Percentiles rank a stretch among this genome's conserved stretches.
These are phyloP conservation scores for Pleurotus ostreatus DNA, from an alignment of 768 basidiomycete species.

Conservation along the genomic window DNA sequence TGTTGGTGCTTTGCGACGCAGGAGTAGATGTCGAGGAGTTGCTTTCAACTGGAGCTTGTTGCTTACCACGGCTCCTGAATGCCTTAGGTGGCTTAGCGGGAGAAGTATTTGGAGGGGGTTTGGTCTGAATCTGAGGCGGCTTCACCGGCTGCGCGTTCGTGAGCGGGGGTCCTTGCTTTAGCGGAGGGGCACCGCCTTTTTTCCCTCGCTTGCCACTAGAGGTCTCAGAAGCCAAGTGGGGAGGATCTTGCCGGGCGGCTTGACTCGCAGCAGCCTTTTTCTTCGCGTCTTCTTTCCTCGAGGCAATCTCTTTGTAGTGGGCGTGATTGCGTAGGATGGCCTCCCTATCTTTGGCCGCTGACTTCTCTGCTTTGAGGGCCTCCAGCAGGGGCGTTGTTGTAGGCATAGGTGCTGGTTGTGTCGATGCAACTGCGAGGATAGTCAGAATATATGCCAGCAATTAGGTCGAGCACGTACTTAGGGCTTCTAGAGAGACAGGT, in stretches of 20 bases:
- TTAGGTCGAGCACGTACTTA: slow-evolving; percentile 39
- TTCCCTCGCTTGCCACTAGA: slow-evolving; percentile 9
- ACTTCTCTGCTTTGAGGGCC: slow-evolving; percentile 84
- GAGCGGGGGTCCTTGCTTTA: slow-evolving; percentile 15
- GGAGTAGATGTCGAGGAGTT: background rate
- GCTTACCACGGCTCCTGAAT: slow-evolving; percentile 15
- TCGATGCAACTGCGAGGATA: slow-evolving; percentile 51
- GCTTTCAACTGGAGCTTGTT: background rate
- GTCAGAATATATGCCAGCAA: background rate
- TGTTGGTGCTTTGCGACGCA: background rate
- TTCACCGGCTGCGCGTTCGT: slow-evolving; percentile 20
- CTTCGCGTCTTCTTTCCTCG: slow-evolving; percentile 32
- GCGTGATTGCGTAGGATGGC: slow-evolving; percentile 67
- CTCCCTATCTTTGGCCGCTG: slow-evolving; percentile 68
- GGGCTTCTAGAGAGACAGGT: slow-evolving; percentile 56
- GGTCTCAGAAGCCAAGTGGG: slow-evolving; percentile 15
- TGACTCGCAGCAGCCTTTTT: slow-evolving; percentile 22
- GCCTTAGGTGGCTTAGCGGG: slow-evolving; percentile 17
- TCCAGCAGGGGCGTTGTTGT: slow-evolving; percentile 92
- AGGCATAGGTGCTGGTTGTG: slow-evolving; percentile 54
- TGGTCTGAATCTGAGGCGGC: slow-evolving; percentile 15
- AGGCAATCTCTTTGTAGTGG: slow-evolving; percentile 55
- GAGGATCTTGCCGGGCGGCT: background rate
- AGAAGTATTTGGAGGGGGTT: slow-evolving; percentile 13
- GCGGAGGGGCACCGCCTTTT: slow-evolving; percentile 11